Conservation (phyloP, 768 basidiomycete species). For the Mrakia blollopis region DNA sequence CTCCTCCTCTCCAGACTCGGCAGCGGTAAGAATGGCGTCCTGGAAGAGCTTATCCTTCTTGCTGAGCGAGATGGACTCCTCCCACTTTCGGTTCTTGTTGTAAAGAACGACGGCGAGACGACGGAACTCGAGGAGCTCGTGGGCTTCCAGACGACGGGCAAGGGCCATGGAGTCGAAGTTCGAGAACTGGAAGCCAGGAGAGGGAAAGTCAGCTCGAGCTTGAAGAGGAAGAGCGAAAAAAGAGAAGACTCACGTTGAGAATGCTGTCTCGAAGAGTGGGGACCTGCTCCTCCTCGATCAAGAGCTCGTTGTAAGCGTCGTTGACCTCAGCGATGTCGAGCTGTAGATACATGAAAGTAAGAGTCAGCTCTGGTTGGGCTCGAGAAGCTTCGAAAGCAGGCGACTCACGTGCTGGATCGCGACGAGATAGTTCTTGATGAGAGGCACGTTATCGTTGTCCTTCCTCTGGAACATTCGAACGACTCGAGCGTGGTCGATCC, state of each 20-base stretch:
- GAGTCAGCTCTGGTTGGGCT: background rate
- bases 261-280: slow-evolving; percentile 96
- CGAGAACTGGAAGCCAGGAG: slow-evolving; percentile 55
- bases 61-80: slow-evolving; percentile 88
- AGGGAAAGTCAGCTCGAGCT: background rate
- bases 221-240: background rate
- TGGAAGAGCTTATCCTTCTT: slow-evolving; percentile 97
- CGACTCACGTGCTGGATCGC: slow-evolving; percentile 81
- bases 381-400: background rate
- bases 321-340: slow-evolving; percentile 96
- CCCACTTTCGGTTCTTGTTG: slow-evolving; percentile 97
- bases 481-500: slow-evolving; percentile 91
- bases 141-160: slow-evolving; percentile 77
- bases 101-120: slow-evolving; percentile 90
- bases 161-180: slow-evolving; percentile 91
- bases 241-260: slow-evolving; percentile 55
- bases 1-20: slow-evolving; percentile 73
- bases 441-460: slow-evolving; percentile 89
- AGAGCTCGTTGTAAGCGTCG: slow-evolving; percentile 93
- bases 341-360: slow-evolving; percentile 46
- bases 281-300: slow-evolving; percentile 99
- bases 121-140: slow-evolving; percentile 90
- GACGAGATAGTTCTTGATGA: slow-evolving; percentile 93
- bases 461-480: slow-evolving; percentile 79
- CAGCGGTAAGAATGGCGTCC: slow-evolving; percentile 90